Evolutionary conservation across 1,284 basidiomycete genomes (phyloP).

Genomic region (Microbotryum intermedium): DNA sequence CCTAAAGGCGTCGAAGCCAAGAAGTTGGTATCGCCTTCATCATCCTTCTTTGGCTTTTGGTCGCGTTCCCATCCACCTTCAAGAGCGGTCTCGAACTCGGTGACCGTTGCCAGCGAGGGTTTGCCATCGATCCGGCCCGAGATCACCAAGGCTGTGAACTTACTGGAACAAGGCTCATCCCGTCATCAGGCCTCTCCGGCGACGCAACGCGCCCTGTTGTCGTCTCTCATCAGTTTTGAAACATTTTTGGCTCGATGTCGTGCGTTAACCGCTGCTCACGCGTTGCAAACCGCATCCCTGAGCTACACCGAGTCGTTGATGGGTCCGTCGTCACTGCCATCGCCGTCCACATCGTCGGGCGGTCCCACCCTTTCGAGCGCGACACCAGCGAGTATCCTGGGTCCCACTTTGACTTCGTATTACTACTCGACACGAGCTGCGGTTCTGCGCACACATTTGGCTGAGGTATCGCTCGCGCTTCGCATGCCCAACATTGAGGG

Average conservation of each 20-base stretch:
- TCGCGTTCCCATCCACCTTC: conserved; percentile 20
- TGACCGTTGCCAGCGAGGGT: not conserved
- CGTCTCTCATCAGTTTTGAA: conserved; percentile 23
- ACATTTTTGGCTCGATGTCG: conserved; percentile 19
- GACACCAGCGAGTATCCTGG: not conserved
- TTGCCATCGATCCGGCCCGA: conserved; percentile 4
- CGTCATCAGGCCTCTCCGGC: not conserved
- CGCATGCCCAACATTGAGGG: conserved; percentile 22
- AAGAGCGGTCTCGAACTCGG: not conserved
- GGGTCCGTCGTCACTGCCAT: not conserved
- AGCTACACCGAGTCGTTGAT: conserved; percentile 1
- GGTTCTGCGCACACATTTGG: conserved; percentile 19
- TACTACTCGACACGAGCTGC: conserved; percentile 16
- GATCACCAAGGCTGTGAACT: conserved; percentile 10
- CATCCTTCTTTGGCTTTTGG: conserved; percentile 31
- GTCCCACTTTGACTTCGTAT: not conserved
- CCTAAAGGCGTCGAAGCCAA: not conserved
- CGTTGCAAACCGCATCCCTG: conserved; percentile 14
- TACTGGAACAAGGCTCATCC: conserved; percentile 1
- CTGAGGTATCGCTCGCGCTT: conserved; percentile 25
- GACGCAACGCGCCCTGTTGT: conserved; percentile 18
- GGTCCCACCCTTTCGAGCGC: not conserved
- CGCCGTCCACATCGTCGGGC: not conserved
- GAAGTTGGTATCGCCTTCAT: conserved; percentile 11
- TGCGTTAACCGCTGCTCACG: conserved; percentile 4